Conservation (phyloP, 805 yeast species). For the Hanseniaspora thailandica region DNA sequence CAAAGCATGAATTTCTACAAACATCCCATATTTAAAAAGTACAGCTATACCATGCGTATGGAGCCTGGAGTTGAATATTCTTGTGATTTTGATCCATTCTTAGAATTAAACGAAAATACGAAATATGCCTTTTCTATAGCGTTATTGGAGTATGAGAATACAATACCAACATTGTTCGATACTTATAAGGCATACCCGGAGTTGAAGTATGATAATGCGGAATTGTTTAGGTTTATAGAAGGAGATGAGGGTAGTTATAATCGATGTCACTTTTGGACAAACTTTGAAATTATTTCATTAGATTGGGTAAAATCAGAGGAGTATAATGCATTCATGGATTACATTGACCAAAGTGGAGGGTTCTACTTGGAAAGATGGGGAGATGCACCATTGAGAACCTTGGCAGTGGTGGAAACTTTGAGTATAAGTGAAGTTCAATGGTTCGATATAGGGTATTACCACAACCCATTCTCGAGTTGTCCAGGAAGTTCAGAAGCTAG, state of each 20-base stretch:
- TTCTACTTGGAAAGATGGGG: conserved; percentile 90
- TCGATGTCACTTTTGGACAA: conserved; percentile 79
- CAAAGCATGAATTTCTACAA: conserved; percentile 84
- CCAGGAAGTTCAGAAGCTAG: conserved; percentile 43
- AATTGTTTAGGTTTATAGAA: conserved; percentile 29
- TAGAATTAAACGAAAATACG: conserved; percentile 58
- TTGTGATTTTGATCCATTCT: conserved; percentile 89
- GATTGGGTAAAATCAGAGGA: conserved; percentile 50
- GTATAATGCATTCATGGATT: conserved; percentile 50
- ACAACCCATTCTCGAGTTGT: conserved; percentile 55
- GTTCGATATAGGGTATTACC: conserved; percentile 53
- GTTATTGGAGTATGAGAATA: conserved; percentile 67
- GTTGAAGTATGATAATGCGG: conserved; percentile 36
- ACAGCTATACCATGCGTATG: conserved; percentile 88
- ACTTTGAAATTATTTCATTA: conserved; percentile 66
- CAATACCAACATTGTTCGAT: conserved; percentile 79
- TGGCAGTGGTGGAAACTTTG: conserved; percentile 6
- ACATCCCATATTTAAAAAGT: conserved; percentile 53
- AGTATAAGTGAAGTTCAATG: conserved; percentile 1
- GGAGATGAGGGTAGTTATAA: conserved; percentile 49
- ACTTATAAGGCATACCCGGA: conserved; percentile 51
- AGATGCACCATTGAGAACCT: conserved; percentile 73
- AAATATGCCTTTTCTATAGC: conserved; percentile 81
- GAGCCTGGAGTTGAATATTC: conserved; percentile 84
- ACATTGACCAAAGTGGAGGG: conserved; percentile 57